Percentiles rank a stretch among this genome's conserved stretches.
Evolutionary conservation across 2,329 filamentous ascomycete genomes (phyloP).

Genomic region (Fusarium sp.): DNA sequence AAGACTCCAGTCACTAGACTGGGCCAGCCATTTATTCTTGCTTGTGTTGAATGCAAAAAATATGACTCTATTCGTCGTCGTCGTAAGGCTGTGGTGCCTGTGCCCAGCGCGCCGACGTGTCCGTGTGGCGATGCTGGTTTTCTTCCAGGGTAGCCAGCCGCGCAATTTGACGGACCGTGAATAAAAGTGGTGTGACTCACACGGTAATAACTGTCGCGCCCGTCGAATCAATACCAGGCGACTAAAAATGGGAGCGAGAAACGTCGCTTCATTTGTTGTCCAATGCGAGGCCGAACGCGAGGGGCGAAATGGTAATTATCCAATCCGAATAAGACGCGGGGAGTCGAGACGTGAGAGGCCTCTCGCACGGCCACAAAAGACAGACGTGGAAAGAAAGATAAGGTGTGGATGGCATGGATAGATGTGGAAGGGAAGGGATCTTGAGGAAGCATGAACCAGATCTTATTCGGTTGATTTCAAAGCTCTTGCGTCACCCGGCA

Average conservation of each 20-base stretch:
- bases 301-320: conserved; percentile 20
- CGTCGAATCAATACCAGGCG: not conserved
- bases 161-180: conserved; percentile 10
- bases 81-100: not conserved
- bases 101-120: conserved; percentile 16
- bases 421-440: not conserved
- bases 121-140: conserved; percentile 37
- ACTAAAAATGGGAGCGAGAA: not conserved
- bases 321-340: conserved; percentile 26
- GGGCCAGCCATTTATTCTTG: not conserved
- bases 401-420: not conserved
- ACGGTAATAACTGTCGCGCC: not conserved
- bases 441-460: not conserved
- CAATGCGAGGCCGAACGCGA: not conserved
- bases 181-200: conserved; percentile 33
- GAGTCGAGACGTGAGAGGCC: not conserved
- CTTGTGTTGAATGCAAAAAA: not conserved
- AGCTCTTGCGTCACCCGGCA: conserved; percentile 17
- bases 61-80: not conserved
- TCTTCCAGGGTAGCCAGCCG: conserved; percentile 10
- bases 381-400: conserved; percentile 11
- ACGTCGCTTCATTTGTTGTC: conserved; percentile 2
- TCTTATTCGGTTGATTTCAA: conserved; percentile 14
- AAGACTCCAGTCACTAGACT: not conserved
- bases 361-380: not conserved